Evolutionary conservation across 768 basidiomycete species (phyloP), one percentile per base, ranked within the genome.

Genomic region (Serendipita sp.): DNA sequence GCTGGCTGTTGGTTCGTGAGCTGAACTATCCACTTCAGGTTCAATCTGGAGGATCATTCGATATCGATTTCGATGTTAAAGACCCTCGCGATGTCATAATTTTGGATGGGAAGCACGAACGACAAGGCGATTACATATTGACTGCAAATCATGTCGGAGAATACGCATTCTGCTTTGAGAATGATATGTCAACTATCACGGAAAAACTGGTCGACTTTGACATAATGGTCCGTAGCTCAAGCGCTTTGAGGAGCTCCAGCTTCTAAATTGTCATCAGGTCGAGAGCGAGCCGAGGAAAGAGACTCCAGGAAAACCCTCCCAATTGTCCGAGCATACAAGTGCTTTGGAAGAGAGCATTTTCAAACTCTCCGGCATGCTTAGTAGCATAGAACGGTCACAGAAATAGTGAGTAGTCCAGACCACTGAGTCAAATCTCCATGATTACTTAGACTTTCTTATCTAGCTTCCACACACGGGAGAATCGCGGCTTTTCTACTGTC

Each of bases 131-230:
- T 82, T 98, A 87, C 70, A 91, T 99, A 63, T 81, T 98, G 66
- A 98, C 96, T 2, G 96, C 92, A 18, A 95, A 96, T 75, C 81
- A 81, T 18, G 80, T 86, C 72, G 90, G 90, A 69, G 90, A 92
- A 80, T 92, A 91, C 72, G 73, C 94, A 3, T 98, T 99, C 78
- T 98, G 95, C 77, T 96, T 98, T 73, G 89, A 92, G 72, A 99
- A 99, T 73, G 94, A 97, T 77, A 95, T 95, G 80, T 89, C 87
- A 29, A 90, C 91, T 3, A 79, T 96, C 68, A 88, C 90, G 11
- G 91, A 92, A 76, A 98, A 98, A 74, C 81, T 98, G 53, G 81
- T 99, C 70, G 90, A 92, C 75, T 88, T 92, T 72, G 88, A 91
- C 74, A 98, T 99, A 75, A 94, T 97, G 92, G 91, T 60, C 27